phyloP scores from a whole-genome alignment of 1,284 basidiomycete species.

The Trichosporon sp. region DNA sequence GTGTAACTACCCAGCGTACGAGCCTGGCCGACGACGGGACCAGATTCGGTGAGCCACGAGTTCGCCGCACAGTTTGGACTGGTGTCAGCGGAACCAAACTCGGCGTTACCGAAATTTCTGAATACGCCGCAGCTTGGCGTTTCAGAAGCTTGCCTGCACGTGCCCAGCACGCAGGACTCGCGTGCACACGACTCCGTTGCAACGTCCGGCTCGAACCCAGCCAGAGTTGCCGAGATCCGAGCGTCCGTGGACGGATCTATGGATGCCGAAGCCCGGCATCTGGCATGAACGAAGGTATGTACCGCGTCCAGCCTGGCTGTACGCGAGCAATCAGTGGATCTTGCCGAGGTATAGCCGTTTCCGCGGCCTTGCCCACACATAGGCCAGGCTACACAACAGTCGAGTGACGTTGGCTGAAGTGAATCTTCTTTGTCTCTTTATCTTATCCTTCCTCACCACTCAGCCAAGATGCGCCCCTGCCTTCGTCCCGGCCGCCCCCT shows the following conservation, averaged over 20 bases:
- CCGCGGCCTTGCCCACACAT: neutral
- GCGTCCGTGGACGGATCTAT: neutral
- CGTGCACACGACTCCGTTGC: too few relatives aligned
- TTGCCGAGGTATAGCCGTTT: neutral
- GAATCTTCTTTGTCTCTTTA: neutral
- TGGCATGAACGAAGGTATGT: too few relatives aligned
- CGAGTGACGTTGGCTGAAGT: neutral
- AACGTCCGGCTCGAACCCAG: neutral
- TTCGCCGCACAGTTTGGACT: slow-evolving; percentile 4
- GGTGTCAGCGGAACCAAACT: neutral
- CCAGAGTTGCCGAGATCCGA: slow-evolving; percentile 1
- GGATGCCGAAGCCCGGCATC: slow-evolving; percentile 1
- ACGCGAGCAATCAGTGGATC: neutral
- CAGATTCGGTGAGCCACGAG: slow-evolving; percentile 2
- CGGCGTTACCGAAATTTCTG: neutral
- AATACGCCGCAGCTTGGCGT: neutral
- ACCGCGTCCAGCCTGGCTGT: neutral
- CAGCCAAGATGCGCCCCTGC: slow-evolving; percentile 8
- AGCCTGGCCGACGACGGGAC: neutral
- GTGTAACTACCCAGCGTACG: neutral
- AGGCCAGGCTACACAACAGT: neutral
- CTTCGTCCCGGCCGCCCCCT: slow-evolving; percentile 6
- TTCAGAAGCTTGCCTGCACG: neutral
- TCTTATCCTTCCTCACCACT: neutral
- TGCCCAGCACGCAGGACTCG: neutral